A percentile compares a stretch with the other conserved stretches of the same genome.
These are phyloP conservation scores for Cenchrus americanus DNA, from an alignment of 176 grass and related monocot genomes.

Conservation along the genomic window DNA sequence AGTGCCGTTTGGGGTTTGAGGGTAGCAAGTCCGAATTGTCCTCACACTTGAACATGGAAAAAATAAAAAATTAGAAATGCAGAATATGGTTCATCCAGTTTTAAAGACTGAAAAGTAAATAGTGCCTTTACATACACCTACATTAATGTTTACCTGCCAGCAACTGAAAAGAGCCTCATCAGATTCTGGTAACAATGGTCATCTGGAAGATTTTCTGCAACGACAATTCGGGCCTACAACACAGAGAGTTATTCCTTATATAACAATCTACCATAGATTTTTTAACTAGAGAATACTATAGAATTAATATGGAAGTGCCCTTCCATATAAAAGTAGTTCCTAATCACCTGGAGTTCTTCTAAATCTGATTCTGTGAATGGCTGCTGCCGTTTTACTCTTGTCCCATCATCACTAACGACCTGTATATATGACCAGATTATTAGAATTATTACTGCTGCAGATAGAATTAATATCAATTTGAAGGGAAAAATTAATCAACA, in stretches of 20 bases:
- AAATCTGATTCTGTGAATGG: slow-evolving; percentile 91
- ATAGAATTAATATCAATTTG: slow-evolving; percentile 17
- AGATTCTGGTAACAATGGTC: slow-evolving; percentile 99
- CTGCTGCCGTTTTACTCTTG: slow-evolving; percentile 74
- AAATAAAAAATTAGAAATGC: slow-evolving; percentile 32
- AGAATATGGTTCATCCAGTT: slow-evolving; percentile 5
- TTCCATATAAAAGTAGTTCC: slow-evolving; percentile 8
- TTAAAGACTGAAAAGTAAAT: slow-evolving; percentile 14
- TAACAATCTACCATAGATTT: slow-evolving; percentile 31
- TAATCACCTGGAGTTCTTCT: slow-evolving; percentile 86
- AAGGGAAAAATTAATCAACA: slow-evolving; percentile 1
- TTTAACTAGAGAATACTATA: slow-evolving; percentile 15
- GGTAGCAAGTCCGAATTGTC: slow-evolving; percentile 98
- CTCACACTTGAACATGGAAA: slow-evolving; percentile 72
- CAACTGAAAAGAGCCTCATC: slow-evolving; percentile 94
- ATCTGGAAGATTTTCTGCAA: slow-evolving; percentile 97
- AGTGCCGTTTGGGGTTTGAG: slow-evolving; percentile 83
- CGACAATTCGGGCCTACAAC: slow-evolving; percentile 88
- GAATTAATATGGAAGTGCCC: background rate
- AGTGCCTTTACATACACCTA: slow-evolving; percentile 18
- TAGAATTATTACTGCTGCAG: slow-evolving; percentile 10
- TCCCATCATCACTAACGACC: slow-evolving; percentile 95
- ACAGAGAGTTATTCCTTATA: slow-evolving; percentile 12
- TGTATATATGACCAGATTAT: slow-evolving; percentile 43
- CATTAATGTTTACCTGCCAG: slow-evolving; percentile 73